Conservation (phyloP, 176 grass and related monocot genomes). For the Themeda triandra region DNA sequence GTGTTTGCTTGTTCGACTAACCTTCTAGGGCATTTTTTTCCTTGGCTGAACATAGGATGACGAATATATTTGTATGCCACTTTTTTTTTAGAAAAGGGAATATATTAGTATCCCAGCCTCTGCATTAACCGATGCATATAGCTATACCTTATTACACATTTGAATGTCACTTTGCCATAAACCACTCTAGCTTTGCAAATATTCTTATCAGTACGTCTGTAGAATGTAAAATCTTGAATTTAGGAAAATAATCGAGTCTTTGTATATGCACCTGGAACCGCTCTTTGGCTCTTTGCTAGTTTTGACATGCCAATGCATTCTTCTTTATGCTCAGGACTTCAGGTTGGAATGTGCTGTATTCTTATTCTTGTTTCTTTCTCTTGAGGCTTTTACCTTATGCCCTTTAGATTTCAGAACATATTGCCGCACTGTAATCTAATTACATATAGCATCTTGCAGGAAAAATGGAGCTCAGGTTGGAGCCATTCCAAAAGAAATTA, state of each 20-base stretch:
- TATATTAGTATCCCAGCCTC: too few species aligned
- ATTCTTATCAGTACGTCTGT: neutral
- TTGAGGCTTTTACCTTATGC: neutral
- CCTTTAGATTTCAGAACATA: slow-evolving; percentile 13
- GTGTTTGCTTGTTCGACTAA: slow-evolving; percentile 5
- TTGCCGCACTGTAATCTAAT: slow-evolving; percentile 3
- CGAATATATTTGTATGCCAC: neutral
- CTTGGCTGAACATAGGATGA: neutral
- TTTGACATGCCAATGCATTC: slow-evolving; percentile 6
- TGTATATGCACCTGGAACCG: slow-evolving; percentile 16
- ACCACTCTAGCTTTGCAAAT: neutral
- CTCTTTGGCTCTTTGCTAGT: neutral
- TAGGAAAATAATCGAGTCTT: neutral
- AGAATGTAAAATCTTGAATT: neutral
- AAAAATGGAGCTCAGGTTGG: slow-evolving; percentile 91
- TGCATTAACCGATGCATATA: too few species aligned
- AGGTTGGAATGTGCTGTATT: slow-evolving; percentile 3
- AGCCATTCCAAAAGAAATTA: slow-evolving; percentile 68
- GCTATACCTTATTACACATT: too few species aligned
- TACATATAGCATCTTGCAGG: slow-evolving; percentile 35
- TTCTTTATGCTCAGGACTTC: slow-evolving; percentile 3
- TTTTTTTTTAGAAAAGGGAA: too few species aligned
- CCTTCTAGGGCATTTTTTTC: neutral
- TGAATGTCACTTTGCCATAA: neutral
- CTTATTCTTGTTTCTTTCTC: slow-evolving; percentile 1